phyloP scores from a whole-genome alignment of 495 filamentous ascomycete species.

The Aspergillus conjunctus region DNA sequence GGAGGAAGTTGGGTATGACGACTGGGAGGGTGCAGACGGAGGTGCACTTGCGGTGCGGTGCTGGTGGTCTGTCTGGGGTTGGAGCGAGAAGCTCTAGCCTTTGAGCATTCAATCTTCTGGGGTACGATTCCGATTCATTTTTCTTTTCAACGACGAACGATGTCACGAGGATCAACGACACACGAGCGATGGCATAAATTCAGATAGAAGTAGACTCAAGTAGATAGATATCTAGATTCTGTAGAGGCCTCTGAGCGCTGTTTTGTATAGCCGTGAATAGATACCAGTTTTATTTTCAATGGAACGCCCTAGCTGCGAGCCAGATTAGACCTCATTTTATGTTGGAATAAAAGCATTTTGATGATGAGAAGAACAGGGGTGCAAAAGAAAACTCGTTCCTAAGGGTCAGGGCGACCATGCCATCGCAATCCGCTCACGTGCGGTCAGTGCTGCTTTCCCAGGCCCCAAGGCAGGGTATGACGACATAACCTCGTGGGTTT shows the following conservation, averaged over 20 bases:
- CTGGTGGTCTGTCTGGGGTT: conserved; percentile 69
- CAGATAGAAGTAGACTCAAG: conserved; percentile 30
- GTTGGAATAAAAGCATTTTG: background rate
- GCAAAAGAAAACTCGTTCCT: background rate
- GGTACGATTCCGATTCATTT: background rate
- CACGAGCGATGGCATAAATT: conserved; percentile 30
- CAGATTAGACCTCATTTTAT: background rate
- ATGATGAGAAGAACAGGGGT: background rate
- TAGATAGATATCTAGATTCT: conserved; percentile 7
- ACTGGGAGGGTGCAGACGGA: conserved; percentile 61
- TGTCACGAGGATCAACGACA: conserved; percentile 39
- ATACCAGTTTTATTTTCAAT: background rate
- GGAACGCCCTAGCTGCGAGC: background rate
- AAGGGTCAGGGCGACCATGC: background rate
- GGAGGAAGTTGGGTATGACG: conserved; percentile 66
- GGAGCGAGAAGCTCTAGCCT: conserved; percentile 47
- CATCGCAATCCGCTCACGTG: conserved; percentile 9
- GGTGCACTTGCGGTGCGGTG: conserved; percentile 58
- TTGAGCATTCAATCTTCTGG: conserved; percentile 12
- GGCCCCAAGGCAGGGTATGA: background rate
- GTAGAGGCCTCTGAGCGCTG: background rate
- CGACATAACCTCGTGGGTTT: conserved; percentile 1
- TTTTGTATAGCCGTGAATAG: background rate
- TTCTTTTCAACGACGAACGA: conserved; percentile 29
- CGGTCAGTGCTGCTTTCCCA: background rate